These are phyloP conservation scores for Teratosphaeria pseudoeucalypti DNA, from an alignment of 2,329 filamentous ascomycete genomes.

Conservation along the genomic window DNA sequence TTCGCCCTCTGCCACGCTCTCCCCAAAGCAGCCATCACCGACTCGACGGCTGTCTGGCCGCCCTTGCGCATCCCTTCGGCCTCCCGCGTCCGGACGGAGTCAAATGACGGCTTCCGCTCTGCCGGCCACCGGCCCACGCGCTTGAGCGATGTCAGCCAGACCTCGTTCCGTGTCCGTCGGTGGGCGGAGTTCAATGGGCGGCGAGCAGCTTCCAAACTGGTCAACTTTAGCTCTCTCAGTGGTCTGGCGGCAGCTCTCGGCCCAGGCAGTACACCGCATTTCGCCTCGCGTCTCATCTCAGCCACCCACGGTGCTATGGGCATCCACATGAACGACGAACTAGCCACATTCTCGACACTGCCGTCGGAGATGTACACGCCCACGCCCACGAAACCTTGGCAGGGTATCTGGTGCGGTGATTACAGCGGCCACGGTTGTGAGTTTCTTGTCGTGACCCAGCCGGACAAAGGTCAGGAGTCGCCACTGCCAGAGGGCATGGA, in stretches of 20 bases:
- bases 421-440: constrained; percentile 83
- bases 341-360: constrained; percentile 61
- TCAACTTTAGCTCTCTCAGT: constrained; percentile 16
- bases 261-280: constrained; percentile 14
- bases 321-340: constrained; percentile 40
- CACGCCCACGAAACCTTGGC: constrained; percentile 67
- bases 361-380: constrained; percentile 68
- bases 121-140: constrained; percentile 40
- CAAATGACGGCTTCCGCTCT: constrained; percentile 34
- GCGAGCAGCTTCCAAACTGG: constrained; percentile 17
- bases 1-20: constrained; percentile 54
- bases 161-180: constrained; percentile 61
- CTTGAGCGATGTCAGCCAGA: constrained; percentile 53
- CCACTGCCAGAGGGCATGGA: constrained; percentile 30
- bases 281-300: constrained; percentile 12
- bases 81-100: constrained; percentile 44
- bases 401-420: constrained; percentile 87
- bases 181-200: constrained; percentile 57
- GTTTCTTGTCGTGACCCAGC: constrained; percentile 73
- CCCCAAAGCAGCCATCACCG: constrained; percentile 32
- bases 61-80: constrained; percentile 57
- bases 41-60: constrained; percentile 54
- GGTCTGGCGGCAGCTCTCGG: constrained; percentile 19
- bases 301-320: constrained; percentile 29
- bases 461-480: constrained; percentile 36